phyloP scores from a whole-genome alignment of 345 rosid genomes.

The Brassica carinata region DNA sequence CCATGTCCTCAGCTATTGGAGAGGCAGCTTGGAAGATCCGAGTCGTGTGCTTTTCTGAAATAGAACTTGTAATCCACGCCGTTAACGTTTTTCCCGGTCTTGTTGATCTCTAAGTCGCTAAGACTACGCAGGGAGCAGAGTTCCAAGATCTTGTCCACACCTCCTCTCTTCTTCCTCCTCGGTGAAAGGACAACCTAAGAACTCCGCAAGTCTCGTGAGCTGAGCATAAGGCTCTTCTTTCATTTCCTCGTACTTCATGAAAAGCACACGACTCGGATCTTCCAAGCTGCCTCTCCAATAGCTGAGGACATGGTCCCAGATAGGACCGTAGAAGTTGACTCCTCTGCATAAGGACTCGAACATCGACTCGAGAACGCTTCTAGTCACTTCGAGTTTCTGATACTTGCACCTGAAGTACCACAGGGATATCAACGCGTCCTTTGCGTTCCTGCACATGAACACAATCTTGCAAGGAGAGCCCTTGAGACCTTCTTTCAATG shows the following conservation, averaged over 20 bases:
- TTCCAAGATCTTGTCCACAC: too few species aligned
- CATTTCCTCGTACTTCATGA: too few species aligned
- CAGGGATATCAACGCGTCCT: not conserved
- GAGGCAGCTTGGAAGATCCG: not conserved
- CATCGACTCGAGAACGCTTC: not conserved
- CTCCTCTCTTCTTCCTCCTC: too few species aligned
- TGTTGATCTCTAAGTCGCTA: too few species aligned
- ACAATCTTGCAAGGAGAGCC: not conserved
- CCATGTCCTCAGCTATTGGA: not conserved
- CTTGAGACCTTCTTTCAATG: not conserved
- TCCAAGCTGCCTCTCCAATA: not conserved
- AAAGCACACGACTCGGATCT: not conserved
- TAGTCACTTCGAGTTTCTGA: not conserved
- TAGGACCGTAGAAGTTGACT: not conserved
- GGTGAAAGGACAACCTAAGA: too few species aligned
- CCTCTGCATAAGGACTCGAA: not conserved
- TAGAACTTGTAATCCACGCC: too few species aligned
- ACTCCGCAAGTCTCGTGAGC: too few species aligned
- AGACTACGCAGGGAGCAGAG: too few species aligned
- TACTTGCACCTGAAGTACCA: not conserved
- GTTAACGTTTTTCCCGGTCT: too few species aligned
- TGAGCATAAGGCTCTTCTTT: too few species aligned
- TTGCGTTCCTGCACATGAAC: not conserved
- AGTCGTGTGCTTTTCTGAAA: not conserved
- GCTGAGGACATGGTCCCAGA: not conserved